Evolutionary conservation across 129 eudicot genomes (phyloP).

Genomic region (Lactuca saligna): DNA sequence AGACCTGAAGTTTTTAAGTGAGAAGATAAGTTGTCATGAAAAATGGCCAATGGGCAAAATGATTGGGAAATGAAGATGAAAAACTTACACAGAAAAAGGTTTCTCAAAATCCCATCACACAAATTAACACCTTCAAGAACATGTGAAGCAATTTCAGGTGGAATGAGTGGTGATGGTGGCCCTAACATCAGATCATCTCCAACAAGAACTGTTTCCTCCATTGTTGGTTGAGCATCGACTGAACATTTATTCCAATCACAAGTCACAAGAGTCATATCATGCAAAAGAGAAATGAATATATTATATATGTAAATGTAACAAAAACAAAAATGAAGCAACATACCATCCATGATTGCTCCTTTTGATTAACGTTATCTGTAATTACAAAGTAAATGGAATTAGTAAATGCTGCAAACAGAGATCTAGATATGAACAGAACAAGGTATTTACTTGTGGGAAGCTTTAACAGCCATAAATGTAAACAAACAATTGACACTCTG

Average conservation of each 20-base stretch:
- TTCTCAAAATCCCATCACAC: slow-evolving; percentile 84
- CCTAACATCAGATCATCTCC: slow-evolving; percentile 97
- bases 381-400: slow-evolving; percentile 11
- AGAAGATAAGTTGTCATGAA: slow-evolving; percentile 2
- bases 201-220: slow-evolving; percentile 95
- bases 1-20: slow-evolving; percentile 50
- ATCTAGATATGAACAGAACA: no score
- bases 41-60: not conserved
- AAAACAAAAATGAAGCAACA: not conserved
- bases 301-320: not conserved
- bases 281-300: not conserved
- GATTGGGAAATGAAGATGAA: not conserved
- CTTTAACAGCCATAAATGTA: no score
- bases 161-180: slow-evolving; percentile 90
- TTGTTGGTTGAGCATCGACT: slow-evolving; percentile 83
- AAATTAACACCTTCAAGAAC: slow-evolving; percentile 91
- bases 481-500: no score
- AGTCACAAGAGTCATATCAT: not conserved
- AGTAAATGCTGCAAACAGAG: slow-evolving; percentile 1
- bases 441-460: no score
- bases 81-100: slow-evolving; percentile 74
- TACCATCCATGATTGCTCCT: slow-evolving; percentile 36
- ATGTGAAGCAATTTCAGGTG: slow-evolving; percentile 93
- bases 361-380: slow-evolving; percentile 26
- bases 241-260: not conserved